Conservation (phyloP, 306 rosid genomes). For the Hippophae gyantsensis region DNA sequence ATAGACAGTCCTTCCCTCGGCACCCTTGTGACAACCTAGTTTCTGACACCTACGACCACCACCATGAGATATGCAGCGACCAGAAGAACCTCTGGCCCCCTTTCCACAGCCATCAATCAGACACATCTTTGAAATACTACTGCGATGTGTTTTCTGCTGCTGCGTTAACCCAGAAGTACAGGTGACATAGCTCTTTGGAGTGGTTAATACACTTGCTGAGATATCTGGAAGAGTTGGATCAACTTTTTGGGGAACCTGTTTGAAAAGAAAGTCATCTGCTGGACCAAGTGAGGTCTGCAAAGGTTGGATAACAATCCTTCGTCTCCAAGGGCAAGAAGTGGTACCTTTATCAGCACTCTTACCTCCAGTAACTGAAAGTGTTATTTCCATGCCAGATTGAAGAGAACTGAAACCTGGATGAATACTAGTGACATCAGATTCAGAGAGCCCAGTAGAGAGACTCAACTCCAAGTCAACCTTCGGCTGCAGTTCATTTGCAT, state of each 20-base stretch:
- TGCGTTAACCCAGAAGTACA: slow-evolving; percentile 59
- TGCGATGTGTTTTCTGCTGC: slow-evolving; percentile 39
- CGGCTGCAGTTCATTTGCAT: slow-evolving; percentile 37
- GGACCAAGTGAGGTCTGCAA: slow-evolving; percentile 25
- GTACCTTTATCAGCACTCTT: slow-evolving; percentile 57
- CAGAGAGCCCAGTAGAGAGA: slow-evolving; percentile 61
- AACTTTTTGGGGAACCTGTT: slow-evolving; percentile 33
- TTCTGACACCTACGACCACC: slow-evolving; percentile 93
- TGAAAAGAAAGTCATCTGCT: slow-evolving; percentile 30
- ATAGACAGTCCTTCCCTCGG: slow-evolving; percentile 90
- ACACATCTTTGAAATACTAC: slow-evolving; percentile 57
- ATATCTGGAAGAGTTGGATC: slow-evolving; percentile 36
- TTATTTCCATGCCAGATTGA: slow-evolving; percentile 43
- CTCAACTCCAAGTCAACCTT: slow-evolving; percentile 71
- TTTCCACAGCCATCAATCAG: slow-evolving; percentile 86
- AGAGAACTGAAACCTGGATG: slow-evolving; percentile 31
- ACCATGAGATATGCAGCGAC: slow-evolving; percentile 89
- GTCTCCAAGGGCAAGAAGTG: slow-evolving; percentile 51
- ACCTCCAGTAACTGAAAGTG: slow-evolving; percentile 24
- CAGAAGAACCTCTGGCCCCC: slow-evolving; percentile 96
- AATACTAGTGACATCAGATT: slow-evolving; percentile 59
- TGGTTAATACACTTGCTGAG: slow-evolving; percentile 36
- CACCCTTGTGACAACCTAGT: slow-evolving; percentile 87
- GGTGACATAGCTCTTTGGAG: slow-evolving; percentile 70
- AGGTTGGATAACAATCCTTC: slow-evolving; percentile 26